phyloP scores from a whole-genome alignment of 768 basidiomycete genomes.

The Mycena chlorophos region DNA sequence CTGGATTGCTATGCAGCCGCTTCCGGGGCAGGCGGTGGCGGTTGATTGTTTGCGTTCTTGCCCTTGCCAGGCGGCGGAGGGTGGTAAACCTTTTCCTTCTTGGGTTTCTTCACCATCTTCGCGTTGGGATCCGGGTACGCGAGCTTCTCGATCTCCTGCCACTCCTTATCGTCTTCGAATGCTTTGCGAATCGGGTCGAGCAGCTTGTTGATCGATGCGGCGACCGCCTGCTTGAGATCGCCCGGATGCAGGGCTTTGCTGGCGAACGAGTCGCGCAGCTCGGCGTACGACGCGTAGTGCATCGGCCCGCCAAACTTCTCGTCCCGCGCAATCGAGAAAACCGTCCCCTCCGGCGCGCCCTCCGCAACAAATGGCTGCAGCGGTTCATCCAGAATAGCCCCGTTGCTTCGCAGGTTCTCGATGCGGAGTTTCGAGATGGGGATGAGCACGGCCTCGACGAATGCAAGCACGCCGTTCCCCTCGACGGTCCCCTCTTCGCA shows the following conservation, averaged over 20 bases:
- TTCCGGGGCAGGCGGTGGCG: neutral
- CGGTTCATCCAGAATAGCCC: constrained; percentile 47
- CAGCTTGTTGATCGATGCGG: constrained; percentile 68
- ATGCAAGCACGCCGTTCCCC: constrained; percentile 87
- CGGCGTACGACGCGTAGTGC: constrained; percentile 69
- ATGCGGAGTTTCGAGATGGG: constrained; percentile 77
- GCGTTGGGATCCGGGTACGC: constrained; percentile 30
- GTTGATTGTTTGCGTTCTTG: constrained; percentile 44
- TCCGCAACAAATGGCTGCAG: constrained; percentile 62
- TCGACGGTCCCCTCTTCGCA: constrained; percentile 90
- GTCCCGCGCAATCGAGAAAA: constrained; percentile 77
- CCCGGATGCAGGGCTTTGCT: constrained; percentile 81
- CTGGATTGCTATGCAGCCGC: neutral
- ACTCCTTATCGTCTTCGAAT: constrained; percentile 77
- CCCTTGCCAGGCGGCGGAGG: constrained; percentile 83
- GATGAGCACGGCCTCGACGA: constrained; percentile 84
- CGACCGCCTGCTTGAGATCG: constrained; percentile 82
- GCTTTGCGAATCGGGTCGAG: constrained; percentile 78
- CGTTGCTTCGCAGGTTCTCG: constrained; percentile 51
- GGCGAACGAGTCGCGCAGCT: constrained; percentile 75
- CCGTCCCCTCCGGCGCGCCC: constrained; percentile 75
- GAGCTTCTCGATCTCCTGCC: constrained; percentile 69
- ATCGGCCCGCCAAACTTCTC: constrained; percentile 79
- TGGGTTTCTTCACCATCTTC: neutral
- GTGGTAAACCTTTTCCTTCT: constrained; percentile 63